phyloP scores from a whole-genome alignment of 1,284 basidiomycete species.

The Tylopilus sp. region DNA sequence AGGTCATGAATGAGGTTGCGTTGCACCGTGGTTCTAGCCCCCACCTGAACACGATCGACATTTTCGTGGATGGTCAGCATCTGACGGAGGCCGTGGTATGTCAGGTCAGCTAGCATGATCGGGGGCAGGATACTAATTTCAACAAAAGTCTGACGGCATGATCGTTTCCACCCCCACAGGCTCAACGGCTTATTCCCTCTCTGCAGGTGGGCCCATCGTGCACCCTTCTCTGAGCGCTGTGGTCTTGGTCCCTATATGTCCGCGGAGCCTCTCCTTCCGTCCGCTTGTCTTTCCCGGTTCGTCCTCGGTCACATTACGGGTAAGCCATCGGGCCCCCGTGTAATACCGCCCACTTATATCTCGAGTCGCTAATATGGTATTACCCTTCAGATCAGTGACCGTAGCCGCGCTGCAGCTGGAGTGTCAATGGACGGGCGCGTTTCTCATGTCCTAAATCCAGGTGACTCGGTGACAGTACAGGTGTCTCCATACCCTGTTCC shows the following conservation, averaged over 20 bases:
- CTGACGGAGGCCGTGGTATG: slow-evolving; percentile 92
- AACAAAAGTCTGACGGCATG: slow-evolving; percentile 80
- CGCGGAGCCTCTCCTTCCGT: slow-evolving; percentile 88
- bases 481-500: slow-evolving; percentile 90
- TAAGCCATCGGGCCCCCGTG: slow-evolving; percentile 38
- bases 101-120: slow-evolving; percentile 22
- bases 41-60: slow-evolving; percentile 92
- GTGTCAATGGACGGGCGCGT: slow-evolving; percentile 91
- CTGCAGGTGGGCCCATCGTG: slow-evolving; percentile 94
- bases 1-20: slow-evolving; percentile 97
- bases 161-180: slow-evolving; percentile 96
- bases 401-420: slow-evolving; percentile 82
- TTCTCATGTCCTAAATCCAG: slow-evolving; percentile 75
- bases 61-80: slow-evolving; percentile 93
- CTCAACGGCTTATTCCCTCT: slow-evolving; percentile 95
- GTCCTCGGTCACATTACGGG: slow-evolving; percentile 77
- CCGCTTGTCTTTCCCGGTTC: slow-evolving; percentile 88
- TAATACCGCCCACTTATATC: background rate
- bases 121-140: slow-evolving; percentile 13
- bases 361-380: background rate
- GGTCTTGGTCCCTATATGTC: slow-evolving; percentile 92
- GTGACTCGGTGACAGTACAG: slow-evolving; percentile 82
- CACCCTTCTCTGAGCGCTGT: slow-evolving; percentile 90
- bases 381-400: slow-evolving; percentile 68
- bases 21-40: slow-evolving; percentile 89